Conservation (phyloP, 148 eudicot species). For the Amaranthus hypochondriacus region DNA sequence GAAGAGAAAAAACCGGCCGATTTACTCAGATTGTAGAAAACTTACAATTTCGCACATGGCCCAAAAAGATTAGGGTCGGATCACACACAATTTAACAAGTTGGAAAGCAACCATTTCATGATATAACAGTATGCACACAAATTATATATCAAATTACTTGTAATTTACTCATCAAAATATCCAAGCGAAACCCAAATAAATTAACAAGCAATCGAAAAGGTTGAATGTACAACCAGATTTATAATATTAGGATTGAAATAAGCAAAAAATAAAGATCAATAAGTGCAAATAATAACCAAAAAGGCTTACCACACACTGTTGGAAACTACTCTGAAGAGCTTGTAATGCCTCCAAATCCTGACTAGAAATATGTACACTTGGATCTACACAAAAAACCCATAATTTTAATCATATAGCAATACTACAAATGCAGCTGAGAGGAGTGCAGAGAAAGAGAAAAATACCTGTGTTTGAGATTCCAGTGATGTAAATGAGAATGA, state of each 20-base stretch:
- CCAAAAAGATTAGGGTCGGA: too few species aligned
- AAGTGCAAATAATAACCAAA: neutral
- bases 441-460: neutral
- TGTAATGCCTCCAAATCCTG: constrained; percentile 67
- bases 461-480: constrained; percentile 49
- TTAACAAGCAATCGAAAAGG: neutral
- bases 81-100: too few species aligned
- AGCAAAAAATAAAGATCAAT: neutral
- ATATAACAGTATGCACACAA: neutral
- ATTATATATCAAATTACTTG: neutral
- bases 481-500: constrained; percentile 61
- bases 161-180: neutral
- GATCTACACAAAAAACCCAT: constrained; percentile 39
- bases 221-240: neutral
- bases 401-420: neutral
- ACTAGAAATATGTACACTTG: constrained; percentile 30
- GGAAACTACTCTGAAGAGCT: constrained; percentile 54
- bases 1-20: too few species aligned
- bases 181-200: neutral
- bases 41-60: too few species aligned
- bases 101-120: too few species aligned
- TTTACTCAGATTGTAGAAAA: too few species aligned
- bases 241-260: neutral
- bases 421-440: neutral
- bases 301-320: constrained; percentile 77